These are phyloP conservation scores for Reutealis trisperma DNA, from an alignment of 345 rosid genomes.

Conservation along the genomic window DNA sequence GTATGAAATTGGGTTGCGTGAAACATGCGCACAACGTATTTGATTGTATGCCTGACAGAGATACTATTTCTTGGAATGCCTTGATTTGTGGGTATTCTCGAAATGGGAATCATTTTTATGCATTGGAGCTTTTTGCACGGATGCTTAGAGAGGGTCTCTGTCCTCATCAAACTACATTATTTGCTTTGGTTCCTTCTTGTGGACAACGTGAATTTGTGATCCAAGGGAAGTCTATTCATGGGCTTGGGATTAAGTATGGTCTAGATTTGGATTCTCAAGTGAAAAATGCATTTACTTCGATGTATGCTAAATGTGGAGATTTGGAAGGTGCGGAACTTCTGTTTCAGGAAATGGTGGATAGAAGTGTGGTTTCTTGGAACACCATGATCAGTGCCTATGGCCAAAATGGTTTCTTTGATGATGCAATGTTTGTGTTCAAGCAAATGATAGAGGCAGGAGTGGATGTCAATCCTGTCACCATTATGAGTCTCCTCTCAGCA, in stretches of 20 bases:
- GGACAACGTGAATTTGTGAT: conserved; percentile 47
- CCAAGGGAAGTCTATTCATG: conserved; percentile 68
- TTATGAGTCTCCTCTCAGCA: conserved; percentile 61
- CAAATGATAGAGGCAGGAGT: conserved; percentile 44
- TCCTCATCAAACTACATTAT: conserved; percentile 55
- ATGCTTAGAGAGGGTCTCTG: conserved; percentile 60
- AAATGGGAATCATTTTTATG: conserved; percentile 48
- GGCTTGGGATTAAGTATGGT: conserved; percentile 56
- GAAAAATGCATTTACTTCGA: conserved; percentile 54
- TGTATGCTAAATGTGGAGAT: conserved; percentile 66
- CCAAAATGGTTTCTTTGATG: conserved; percentile 50
- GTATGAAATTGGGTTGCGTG: conserved; percentile 45
- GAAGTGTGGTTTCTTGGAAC: conserved; percentile 72
- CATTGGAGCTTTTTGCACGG: conserved; percentile 45
- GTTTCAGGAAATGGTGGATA: conserved; percentile 57
- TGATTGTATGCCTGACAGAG: conserved; percentile 68
- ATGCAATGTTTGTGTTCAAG: conserved; percentile 55
- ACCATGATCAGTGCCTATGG: conserved; percentile 73
- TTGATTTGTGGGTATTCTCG: conserved; percentile 72
- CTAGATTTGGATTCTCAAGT: conserved; percentile 55
- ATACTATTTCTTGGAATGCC: conserved; percentile 78
- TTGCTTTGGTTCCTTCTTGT: conserved; percentile 63
- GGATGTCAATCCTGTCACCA: conserved; percentile 54
- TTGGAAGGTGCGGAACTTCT: conserved; percentile 51
- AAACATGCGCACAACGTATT: conserved; percentile 46